Percentiles rank a stretch among this genome's conserved stretches.
Conservation (phyloP, 805 yeast species). For the Candida tammaniensis region DNA sequence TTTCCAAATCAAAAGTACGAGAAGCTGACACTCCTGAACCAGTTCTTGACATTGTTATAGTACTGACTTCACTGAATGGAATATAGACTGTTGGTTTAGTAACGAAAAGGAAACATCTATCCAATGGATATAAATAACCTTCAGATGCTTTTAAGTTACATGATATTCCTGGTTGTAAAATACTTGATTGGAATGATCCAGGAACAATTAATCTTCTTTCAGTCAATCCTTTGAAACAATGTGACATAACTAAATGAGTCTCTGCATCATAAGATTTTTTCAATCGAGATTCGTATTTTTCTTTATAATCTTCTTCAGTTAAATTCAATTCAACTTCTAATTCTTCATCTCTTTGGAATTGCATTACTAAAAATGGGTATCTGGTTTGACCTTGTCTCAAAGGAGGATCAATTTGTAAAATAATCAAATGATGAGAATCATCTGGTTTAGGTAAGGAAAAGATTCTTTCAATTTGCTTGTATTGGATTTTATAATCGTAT, state of each 20-base stretch:
- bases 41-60: slow-evolving; percentile 82
- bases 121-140: slow-evolving; percentile 91
- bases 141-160: slow-evolving; percentile 95
- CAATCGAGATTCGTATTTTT: slow-evolving; percentile 70
- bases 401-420: slow-evolving; percentile 94
- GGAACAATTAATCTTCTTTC: slow-evolving; percentile 84
- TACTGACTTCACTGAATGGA: slow-evolving; percentile 77
- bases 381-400: slow-evolving; percentile 97
- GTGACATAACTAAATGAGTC: slow-evolving; percentile 83
- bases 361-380: slow-evolving; percentile 87
- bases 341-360: slow-evolving; percentile 87
- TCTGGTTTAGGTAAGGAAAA: slow-evolving; percentile 94
- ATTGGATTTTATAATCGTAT: slow-evolving; percentile 93
- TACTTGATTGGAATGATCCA: slow-evolving; percentile 73
- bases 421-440: slow-evolving; percentile 82
- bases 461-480: slow-evolving; percentile 83
- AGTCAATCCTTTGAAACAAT: slow-evolving; percentile 85
- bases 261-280: slow-evolving; percentile 77
- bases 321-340: slow-evolving; percentile 85
- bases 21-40: slow-evolving; percentile 73
- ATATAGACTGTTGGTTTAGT: slow-evolving; percentile 93
- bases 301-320: slow-evolving; percentile 75
- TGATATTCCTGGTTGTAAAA: slow-evolving; percentile 79
- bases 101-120: slow-evolving; percentile 83
- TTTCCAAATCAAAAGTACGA: slow-evolving; percentile 90